A percentile compares a stretch with the other conserved stretches of the same genome.
Evolutionary conservation across 1,284 basidiomycete species (phyloP).

Genomic region (Ganoderma sp.): DNA sequence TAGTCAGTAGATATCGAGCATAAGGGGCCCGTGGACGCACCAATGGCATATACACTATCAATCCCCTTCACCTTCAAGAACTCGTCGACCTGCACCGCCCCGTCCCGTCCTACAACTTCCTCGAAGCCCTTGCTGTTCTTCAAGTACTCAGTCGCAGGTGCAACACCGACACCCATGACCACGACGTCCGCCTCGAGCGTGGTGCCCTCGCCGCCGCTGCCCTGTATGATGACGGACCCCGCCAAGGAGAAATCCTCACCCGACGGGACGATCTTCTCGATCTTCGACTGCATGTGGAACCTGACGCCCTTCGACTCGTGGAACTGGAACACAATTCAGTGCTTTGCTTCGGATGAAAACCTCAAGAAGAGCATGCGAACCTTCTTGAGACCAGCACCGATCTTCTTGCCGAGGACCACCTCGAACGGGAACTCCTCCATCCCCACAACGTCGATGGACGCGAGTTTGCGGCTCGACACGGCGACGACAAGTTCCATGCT

Average conservation of each 20-base stretch:
- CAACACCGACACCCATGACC: constrained; percentile 90
- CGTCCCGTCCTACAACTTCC: constrained; percentile 73
- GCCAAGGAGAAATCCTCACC: constrained; percentile 53
- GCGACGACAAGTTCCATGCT: constrained; percentile 90
- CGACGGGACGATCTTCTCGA: constrained; percentile 75
- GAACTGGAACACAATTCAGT: constrained; percentile 49
- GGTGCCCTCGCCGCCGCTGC: constrained; percentile 56
- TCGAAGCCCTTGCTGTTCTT: constrained; percentile 67
- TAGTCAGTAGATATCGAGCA: too few species aligned
- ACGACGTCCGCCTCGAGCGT: constrained; percentile 79
- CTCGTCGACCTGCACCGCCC: constrained; percentile 84
- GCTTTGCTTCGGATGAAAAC: too few species aligned
- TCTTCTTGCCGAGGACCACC: constrained; percentile 78
- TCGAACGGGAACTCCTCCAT: constrained; percentile 88
- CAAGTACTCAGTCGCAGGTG: constrained; percentile 85
- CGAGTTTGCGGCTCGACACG: constrained; percentile 75
- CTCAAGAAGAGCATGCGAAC: constrained; percentile 42
- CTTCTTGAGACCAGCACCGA: constrained; percentile 84
- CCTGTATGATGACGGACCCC: constrained; percentile 62
- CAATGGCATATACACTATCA: constrained; percentile 82
- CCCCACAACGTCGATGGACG: constrained; percentile 83
- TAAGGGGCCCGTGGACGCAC: constrained; percentile 42
- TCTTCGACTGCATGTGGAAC: constrained; percentile 80
- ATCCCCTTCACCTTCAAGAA: constrained; percentile 71
- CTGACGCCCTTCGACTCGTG: constrained; percentile 83